Evolutionary conservation across 176 grass and related monocot species (phyloP), one percentile per base, ranked within the genome.

Genomic region (Musa itinerans): DNA sequence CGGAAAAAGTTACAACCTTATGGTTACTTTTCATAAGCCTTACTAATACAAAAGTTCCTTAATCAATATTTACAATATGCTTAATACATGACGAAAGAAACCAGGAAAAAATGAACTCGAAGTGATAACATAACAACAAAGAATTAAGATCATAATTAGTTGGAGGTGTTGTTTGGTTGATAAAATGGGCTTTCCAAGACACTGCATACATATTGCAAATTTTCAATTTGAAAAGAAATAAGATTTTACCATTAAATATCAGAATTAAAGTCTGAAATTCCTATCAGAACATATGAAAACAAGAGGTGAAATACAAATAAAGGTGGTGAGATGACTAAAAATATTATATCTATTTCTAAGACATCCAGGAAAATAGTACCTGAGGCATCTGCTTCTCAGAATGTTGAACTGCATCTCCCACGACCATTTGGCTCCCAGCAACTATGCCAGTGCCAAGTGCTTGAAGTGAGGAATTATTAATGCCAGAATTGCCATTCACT

Each of bases 361-460:
- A 27, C 15, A 52, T 25, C 54, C 51, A 57, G 8, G 19, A 86
- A 5, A 51, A 65, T 7, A 50, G 61, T 83, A 98, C 94, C 94
- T 98, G 88, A 77, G 55, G 76, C 16, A 61, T 81, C 85, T 85
- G 83, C 52, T 84, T 93, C 68, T 84, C 78, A 76, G 90, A 80
- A 72, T 80, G 90, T 74, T 85, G 79, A 27, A 76, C 76, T 56
- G 73, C 51, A 61, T 57, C 77, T 69, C 86, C 65, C 83, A 65
- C 71, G 48, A 80, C 59, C 67, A 24, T 85, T 66, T 93, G 89
- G 63, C 75, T 83, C 78, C 79, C 83, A 78, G 83, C 77, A 62
- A 82, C 76, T 25, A 74, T 69, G 72, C 58, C 53, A 58, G 76
- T 74, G 27, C 74, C 63, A 80, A 81, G 54, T 78, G 65, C 61